Evolutionary conservation across 768 basidiomycete species (phyloP), one percentile per base, ranked within the genome.

Genomic region (Scleroderma bovista): DNA sequence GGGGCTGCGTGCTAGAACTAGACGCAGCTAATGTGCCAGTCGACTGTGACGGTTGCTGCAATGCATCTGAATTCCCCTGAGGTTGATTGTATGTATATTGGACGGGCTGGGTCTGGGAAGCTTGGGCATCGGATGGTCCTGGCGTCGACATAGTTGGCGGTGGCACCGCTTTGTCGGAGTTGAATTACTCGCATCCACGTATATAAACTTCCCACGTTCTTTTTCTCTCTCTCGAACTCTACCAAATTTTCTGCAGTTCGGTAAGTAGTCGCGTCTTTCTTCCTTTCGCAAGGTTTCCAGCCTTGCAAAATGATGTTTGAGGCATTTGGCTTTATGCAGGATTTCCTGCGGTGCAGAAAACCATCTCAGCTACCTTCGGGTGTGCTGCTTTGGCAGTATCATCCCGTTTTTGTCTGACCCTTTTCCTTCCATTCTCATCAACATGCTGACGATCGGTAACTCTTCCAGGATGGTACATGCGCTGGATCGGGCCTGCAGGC

Each of bases 251-350:
- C 31, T 29, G 9, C 26, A 29, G 26, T 5, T 29, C 26, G 26
- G 26, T 29, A 29, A 29, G 26, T 29, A 4, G 9, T 29, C 26
- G 4, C 9, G 26, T 29, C 9, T 29, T 9, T 9, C 4, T 29
- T 9, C 26, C 26, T 29, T 29, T 29, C 9, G 26, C 26, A 29
- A 29, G 26, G 26, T 29, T 29, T 29, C 26, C 5, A 29, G 5
- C 0, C 31, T n/a, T 51, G 24, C 9, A 45, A 47, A 55, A 80
- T 84, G 86, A 88, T 88, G 86, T 83, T 86, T 87, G 86, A 88
- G 86, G 86, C 86, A 88, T 88, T 88, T 88, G 86, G 86, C 86
- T 88, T 88, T 87, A 88, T 57, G 85, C 80, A 72, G 78, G 75
- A 53, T 54, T 19, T 22, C 79, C 78, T 79, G 82, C 84, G 73